A percentile compares a stretch with the other conserved stretches of the same genome.
phyloP scores from a whole-genome alignment of 805 yeast species.

The Monosporozyma unispora region DNA sequence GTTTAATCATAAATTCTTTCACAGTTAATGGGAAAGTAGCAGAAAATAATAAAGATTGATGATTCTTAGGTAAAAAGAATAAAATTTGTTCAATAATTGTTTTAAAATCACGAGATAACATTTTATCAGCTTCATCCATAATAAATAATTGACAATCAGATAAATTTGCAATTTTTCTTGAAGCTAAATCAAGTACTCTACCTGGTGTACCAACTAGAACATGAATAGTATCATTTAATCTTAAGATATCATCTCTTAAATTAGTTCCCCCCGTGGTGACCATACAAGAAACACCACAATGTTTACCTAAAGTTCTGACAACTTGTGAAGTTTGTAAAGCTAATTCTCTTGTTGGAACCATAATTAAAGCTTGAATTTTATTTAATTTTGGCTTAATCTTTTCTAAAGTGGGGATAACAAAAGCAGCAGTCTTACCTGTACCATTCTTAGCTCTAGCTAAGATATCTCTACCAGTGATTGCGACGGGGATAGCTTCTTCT shows the following conservation, averaged over 20 bases:
- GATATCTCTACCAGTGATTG: slow-evolving; percentile 89
- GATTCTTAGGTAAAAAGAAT: slow-evolving; percentile 64
- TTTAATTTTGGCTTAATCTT: slow-evolving; percentile 74
- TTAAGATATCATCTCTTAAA: slow-evolving; percentile 84
- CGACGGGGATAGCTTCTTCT: slow-evolving; percentile 94
- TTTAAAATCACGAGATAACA: slow-evolving; percentile 85
- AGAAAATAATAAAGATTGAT: slow-evolving; percentile 80
- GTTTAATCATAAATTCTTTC: slow-evolving; percentile 84
- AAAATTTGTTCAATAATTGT: slow-evolving; percentile 80
- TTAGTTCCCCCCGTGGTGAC: slow-evolving; percentile 98
- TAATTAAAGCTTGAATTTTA: slow-evolving; percentile 83
- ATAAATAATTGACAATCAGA: slow-evolving; percentile 80
- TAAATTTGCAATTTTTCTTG: slow-evolving; percentile 78
- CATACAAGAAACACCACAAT: slow-evolving; percentile 87
- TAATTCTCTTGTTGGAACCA: slow-evolving; percentile 96
- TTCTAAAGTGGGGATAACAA: slow-evolving; percentile 87
- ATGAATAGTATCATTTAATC: slow-evolving; percentile 89
- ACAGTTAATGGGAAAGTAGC: slow-evolving; percentile 97
- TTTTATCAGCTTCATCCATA: slow-evolving; percentile 98
- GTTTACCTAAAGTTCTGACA: slow-evolving; percentile 90
- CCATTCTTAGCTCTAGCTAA: slow-evolving; percentile 98
- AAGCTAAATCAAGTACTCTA: slow-evolving; percentile 87
- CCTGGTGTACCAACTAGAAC: slow-evolving; percentile 97
- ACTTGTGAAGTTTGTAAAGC: slow-evolving; percentile 97
- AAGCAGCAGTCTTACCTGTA: slow-evolving; percentile 97